A percentile compares a stretch with the other conserved stretches of the same genome.
These are phyloP conservation scores for Paracorniculantispora psalliotae DNA, from an alignment of 2,329 filamentous ascomycete species.

Conservation along the genomic window DNA sequence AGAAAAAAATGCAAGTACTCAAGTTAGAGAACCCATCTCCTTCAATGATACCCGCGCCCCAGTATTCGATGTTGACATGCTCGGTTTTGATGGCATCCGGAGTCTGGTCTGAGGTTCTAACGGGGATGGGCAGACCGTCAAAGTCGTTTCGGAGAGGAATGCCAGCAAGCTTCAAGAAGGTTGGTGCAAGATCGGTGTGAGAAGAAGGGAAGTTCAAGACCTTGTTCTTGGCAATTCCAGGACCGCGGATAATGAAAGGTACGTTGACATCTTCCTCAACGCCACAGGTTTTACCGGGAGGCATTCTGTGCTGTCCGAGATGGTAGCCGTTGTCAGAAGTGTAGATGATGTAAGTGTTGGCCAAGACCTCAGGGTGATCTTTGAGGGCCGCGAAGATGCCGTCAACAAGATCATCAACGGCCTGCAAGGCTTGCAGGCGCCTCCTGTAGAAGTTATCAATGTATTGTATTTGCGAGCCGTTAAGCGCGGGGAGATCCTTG, in stretches of 20 bases:
- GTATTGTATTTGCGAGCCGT: slow-evolving; percentile 27
- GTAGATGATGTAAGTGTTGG: slow-evolving; percentile 47
- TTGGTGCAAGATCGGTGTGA: slow-evolving; percentile 52
- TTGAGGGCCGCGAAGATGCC: slow-evolving; percentile 32
- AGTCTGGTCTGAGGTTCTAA: slow-evolving; percentile 18
- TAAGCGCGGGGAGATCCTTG: slow-evolving; percentile 30
- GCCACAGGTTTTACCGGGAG: slow-evolving; percentile 45
- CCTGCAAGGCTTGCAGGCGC: slow-evolving; percentile 38
- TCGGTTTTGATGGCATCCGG: slow-evolving; percentile 30
- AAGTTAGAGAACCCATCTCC: slow-evolving; percentile 18
- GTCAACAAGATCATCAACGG: slow-evolving; percentile 42
- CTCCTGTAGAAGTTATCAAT: slow-evolving; percentile 36
- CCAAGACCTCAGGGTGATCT: slow-evolving; percentile 24
- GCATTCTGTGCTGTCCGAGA: slow-evolving; percentile 48
- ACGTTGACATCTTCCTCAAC: slow-evolving; percentile 49
- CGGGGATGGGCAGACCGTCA: slow-evolving; percentile 44
- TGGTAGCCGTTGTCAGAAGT: slow-evolving; percentile 51
- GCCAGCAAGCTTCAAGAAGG: slow-evolving; percentile 39
- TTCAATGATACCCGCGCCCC: slow-evolving; percentile 34
- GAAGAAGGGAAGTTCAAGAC: slow-evolving; percentile 38
- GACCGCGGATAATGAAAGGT: slow-evolving; percentile 46
- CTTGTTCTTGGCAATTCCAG: slow-evolving; percentile 35
- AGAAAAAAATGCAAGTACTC: background rate
- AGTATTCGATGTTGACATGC: slow-evolving; percentile 48
- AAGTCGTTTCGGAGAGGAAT: slow-evolving; percentile 39